A percentile compares a stretch with the other conserved stretches of the same genome.
These are phyloP conservation scores for Trypanosoma avium DNA, from an alignment of 208 protist genomes.

Conservation along the genomic window DNA sequence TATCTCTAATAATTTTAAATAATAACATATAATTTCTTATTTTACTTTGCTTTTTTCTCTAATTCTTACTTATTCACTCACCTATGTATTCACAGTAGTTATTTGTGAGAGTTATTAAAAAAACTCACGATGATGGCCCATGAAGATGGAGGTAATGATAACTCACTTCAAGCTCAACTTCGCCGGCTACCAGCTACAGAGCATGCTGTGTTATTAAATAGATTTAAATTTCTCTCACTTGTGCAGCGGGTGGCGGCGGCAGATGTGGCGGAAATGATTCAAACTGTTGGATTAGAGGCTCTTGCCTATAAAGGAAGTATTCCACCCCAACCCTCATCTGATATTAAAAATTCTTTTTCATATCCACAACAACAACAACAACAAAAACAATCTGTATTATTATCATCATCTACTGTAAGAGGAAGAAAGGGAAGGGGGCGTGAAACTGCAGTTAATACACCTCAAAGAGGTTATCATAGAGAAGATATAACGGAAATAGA, in stretches of 20 bases:
- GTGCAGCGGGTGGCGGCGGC: slow-evolving; percentile 82
- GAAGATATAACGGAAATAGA: background rate
- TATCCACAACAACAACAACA: background rate
- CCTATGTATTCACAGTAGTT: too few relatives aligned
- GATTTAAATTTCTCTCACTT: slow-evolving; percentile 85
- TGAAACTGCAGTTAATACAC: too few relatives aligned
- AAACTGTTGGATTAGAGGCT: slow-evolving; percentile 72
- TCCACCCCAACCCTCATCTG: background rate
- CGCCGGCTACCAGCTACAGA: slow-evolving; percentile 32
- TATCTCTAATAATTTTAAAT: too few relatives aligned
- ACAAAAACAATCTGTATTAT: background rate
- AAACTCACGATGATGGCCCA: too few relatives aligned
- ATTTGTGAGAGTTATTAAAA: too few relatives aligned
- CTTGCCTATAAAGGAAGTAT: slow-evolving; percentile 52
- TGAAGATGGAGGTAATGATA: too few relatives aligned
- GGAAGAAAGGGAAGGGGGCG: background rate
- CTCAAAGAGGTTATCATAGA: too few relatives aligned
- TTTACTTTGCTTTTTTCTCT: too few relatives aligned
- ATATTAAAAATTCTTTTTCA: too few relatives aligned
- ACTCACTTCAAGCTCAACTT: slow-evolving; percentile 18
- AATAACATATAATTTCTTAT: too few relatives aligned
- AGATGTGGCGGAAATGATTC: slow-evolving; percentile 83
- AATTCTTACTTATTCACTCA: too few relatives aligned
- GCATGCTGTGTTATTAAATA: slow-evolving; percentile 71
- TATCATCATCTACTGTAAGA: too few relatives aligned